These are phyloP conservation scores for Uncinocarpus reesii DNA, from an alignment of 2,329 filamentous ascomycete genomes.

Conservation along the genomic window DNA sequence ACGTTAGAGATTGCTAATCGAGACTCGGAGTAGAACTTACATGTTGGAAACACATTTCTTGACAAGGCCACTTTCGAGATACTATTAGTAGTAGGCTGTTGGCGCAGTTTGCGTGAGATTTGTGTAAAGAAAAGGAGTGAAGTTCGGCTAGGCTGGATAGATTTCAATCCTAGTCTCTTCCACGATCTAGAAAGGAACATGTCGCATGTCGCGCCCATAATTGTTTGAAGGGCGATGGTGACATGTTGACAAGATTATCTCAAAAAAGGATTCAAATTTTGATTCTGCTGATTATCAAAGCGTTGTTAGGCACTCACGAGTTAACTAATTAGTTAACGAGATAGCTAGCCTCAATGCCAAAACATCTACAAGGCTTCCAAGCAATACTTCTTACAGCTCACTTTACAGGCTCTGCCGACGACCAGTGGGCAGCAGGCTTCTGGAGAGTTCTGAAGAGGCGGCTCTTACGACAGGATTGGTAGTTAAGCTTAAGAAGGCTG, in stretches of 20 bases:
- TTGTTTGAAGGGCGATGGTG: conserved; percentile 9
- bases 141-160: conserved; percentile 3
- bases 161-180: conserved; percentile 6
- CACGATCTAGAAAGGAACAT: not conserved
- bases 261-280: too few relatives aligned
- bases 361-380: too few relatives aligned
- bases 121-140: not conserved
- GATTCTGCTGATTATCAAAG: too few relatives aligned
- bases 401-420: too few relatives aligned
- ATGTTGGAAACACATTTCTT: conserved; percentile 6
- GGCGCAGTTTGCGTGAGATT: conserved; percentile 2
- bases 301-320: too few relatives aligned
- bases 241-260: not conserved
- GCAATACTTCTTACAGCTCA: too few relatives aligned
- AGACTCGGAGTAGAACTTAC: conserved; percentile 10
- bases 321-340: too few relatives aligned
- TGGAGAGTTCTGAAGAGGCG: too few relatives aligned
- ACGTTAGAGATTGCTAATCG: conserved; percentile 6
- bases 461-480: too few relatives aligned
- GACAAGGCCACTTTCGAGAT: conserved; percentile 3
- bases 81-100: conserved; percentile 3
- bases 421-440: too few relatives aligned
- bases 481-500: too few relatives aligned
- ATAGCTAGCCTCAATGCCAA: too few relatives aligned
- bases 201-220: conserved; percentile 9